Percentiles rank a stretch among this genome's conserved stretches.
These are phyloP conservation scores for Gnetum montanum DNA, from an alignment of 75 land plant species.

Conservation along the genomic window DNA sequence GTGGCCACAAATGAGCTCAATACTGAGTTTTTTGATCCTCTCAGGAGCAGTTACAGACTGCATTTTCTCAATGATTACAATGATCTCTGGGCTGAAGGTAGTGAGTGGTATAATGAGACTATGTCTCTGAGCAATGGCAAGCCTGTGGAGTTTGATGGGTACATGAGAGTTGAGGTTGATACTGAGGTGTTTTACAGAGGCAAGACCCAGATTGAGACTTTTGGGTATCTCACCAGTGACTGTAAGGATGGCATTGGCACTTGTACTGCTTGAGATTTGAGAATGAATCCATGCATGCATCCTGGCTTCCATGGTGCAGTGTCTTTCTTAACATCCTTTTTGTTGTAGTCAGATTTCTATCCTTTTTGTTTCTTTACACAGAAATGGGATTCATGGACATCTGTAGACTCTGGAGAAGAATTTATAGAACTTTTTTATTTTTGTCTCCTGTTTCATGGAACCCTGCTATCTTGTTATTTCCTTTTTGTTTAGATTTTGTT, in stretches of 20 bases:
- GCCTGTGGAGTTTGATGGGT: slow-evolving; percentile 64
- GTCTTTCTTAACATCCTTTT: too few relatives aligned
- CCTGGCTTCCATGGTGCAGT: not conserved
- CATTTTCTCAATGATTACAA: slow-evolving; percentile 70
- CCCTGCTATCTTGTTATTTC: too few relatives aligned
- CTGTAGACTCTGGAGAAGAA: too few relatives aligned
- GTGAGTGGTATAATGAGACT: slow-evolving; percentile 83
- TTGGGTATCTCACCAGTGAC: slow-evolving; percentile 82
- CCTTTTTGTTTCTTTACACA: too few relatives aligned
- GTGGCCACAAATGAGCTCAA: slow-evolving; percentile 77
- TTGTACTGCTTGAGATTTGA: slow-evolving; percentile 24
- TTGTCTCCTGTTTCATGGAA: too few relatives aligned
- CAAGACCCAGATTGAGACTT: slow-evolving; percentile 83
- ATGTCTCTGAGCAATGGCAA: slow-evolving; percentile 36
- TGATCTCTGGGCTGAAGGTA: slow-evolving; percentile 72
- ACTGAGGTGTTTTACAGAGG: slow-evolving; percentile 85
- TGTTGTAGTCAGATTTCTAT: too few relatives aligned
- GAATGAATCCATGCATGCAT: too few relatives aligned
- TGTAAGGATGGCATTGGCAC: slow-evolving; percentile 88
- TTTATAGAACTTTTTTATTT: too few relatives aligned
- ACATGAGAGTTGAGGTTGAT: slow-evolving; percentile 78
- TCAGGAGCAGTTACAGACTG: slow-evolving; percentile 55
- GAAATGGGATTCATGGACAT: too few relatives aligned
- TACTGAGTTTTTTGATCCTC: slow-evolving; percentile 57
- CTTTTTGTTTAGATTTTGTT: too few relatives aligned